Base-by-base conservation (phyloP, 306 rosid species). In the Rubus idaeus region DNA sequence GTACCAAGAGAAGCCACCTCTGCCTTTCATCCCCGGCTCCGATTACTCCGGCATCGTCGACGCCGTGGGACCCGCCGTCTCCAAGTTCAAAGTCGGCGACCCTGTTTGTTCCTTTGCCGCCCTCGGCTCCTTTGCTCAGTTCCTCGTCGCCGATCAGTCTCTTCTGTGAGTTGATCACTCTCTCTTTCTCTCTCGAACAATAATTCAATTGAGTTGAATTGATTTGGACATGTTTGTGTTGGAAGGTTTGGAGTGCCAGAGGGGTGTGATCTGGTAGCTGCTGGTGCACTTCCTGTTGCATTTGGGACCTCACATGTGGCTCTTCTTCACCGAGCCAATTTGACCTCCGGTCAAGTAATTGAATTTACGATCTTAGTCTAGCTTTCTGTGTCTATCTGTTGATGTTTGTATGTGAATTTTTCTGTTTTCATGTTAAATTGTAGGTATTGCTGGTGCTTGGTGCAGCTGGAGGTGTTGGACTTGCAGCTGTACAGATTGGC, bases 401-500 rank as follows among this genome's bases (percentile, higher is more conserved):
- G 5, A 7, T 73, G 66, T 11, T 21, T 67, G 67, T 20, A 35
- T 44, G 23, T 8, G 14, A 14, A 37, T 0, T 11, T 37, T 30
- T 14, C 4, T 5, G 26, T 35, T 62, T 14, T 14, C 4, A 10
- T 4, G 20, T 30, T 62, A 8, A 12, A 5, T 62, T 81, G 51
- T 70, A 93, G 98, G 98, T 95, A 35, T 80, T 95, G 85, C 72
- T 95, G 83, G 96, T 95, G 78, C 92, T 95, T 72, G 99, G 97
- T 77, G 99, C 97, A 7, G 97, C 97, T 26, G 97, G 99, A 39
- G 99, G 97, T 11, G 99, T 92, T 42, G 97, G 99, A 56, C 86
- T 95, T 80, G 92, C 97, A 57, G 96, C 99, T 60, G 90, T 95
- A 46, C 98, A 95, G 78, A 92, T 95, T 55, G 97, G 99, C 65